These are phyloP conservation scores for Dalbergia cultrata DNA, from an alignment of 306 rosid genomes.

Conservation along the genomic window DNA sequence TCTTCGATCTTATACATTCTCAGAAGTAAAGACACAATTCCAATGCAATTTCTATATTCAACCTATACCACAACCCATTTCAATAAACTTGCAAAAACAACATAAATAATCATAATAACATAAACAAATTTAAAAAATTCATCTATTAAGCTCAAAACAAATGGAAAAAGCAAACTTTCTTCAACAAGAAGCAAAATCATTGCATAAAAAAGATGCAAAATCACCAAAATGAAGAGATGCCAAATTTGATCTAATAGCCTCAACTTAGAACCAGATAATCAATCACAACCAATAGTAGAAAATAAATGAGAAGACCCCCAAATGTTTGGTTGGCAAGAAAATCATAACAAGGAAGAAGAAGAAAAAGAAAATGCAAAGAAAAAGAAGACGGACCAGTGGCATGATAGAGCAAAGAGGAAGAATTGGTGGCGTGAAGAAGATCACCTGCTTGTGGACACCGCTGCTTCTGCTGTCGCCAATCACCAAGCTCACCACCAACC, in stretches of 20 bases:
- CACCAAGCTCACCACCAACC: too few species aligned
- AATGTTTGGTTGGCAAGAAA: too few species aligned
- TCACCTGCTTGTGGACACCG: too few species aligned
- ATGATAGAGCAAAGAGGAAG: too few species aligned
- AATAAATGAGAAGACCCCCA: neutral
- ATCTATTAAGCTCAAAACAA: neutral
- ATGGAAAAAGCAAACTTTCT: conserved; percentile 43
- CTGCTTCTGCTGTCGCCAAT: too few species aligned
- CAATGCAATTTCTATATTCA: conserved; percentile 15
- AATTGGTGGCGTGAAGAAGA: too few species aligned
- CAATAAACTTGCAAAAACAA: neutral
- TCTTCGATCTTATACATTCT: neutral
- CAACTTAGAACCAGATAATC: conserved; percentile 32
- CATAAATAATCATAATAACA: neutral
- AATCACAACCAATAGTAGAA: neutral
- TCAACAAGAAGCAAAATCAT: neutral
- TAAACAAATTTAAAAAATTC: conserved; percentile 9
- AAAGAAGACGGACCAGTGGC: too few species aligned
- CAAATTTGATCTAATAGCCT: conserved; percentile 14
- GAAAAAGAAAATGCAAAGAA: too few species aligned
- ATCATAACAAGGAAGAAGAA: too few species aligned
- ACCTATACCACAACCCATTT: conserved; percentile 26
- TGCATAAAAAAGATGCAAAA: neutral
- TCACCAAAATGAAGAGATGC: conserved; percentile 10
- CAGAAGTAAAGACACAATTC: conserved; percentile 42